Base-by-base conservation (phyloP, 2,329 filamentous ascomycete species). In the Setomelanomma holmii region DNA sequence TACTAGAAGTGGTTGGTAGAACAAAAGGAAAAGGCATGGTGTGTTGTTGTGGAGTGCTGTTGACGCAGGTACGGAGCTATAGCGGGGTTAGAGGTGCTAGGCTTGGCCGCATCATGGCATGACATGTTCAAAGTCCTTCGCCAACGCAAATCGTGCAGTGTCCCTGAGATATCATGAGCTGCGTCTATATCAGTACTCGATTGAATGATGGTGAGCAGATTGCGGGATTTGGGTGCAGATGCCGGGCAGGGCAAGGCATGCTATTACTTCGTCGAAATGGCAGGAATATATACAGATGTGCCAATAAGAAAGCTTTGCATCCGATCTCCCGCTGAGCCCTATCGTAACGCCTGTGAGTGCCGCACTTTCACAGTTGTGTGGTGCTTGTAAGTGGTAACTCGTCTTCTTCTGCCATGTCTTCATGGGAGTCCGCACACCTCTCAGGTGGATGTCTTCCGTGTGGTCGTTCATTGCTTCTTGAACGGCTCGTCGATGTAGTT, bases 1-100 rank as follows among this genome's bases (percentile, higher is more conserved):
- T 88, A 47, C 89, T 85, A 27, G 92, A 96, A 4, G 93, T 97
- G 1, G 93, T 98, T 1, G 95, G 93, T 24, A 98, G 85, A 10
- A 85, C 79, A 69, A 96, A 97, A 11, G 90, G 89, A 71, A 90
- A 98, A 24, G 93, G 93, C 95, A 98, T 98, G 36, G 55, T 67
- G 42, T 55, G 62, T 49, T 53, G 51, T 39, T 49, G 51, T 50
- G 45, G 39, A 40, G 34, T 50, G 52, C 50, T 45, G 56, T 49
- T 50, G 63, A 63, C 63, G 62, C 64, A 67, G 61, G 58, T 66
- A 64, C 62, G 52, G 54, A 53, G 51, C 57, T 38, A 50, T 66
- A 57, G 66, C 55, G 64, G 64, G 61, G 59, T 60, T 41, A 46
- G 45, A 30, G 36, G 40, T 47, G 53, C 46, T 49, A 51, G 49